Conservation (phyloP, 331 rosid genomes). For the Spiraea crenata region DNA sequence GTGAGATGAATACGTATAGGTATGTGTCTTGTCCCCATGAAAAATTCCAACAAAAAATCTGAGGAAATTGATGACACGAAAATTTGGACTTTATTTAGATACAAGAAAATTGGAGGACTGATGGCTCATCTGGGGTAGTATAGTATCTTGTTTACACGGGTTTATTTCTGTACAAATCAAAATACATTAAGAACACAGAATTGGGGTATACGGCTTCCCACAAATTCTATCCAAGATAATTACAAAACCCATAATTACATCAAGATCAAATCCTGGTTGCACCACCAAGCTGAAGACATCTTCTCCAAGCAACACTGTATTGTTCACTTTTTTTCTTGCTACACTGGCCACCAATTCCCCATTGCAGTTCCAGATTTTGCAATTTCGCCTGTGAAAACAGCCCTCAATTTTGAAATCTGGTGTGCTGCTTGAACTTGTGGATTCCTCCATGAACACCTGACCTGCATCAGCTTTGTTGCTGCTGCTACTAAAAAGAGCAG, state of each 20-base stretch:
- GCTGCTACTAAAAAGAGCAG: conserved; percentile 24
- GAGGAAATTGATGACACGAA: not conserved
- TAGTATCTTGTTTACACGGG: conserved; percentile 2
- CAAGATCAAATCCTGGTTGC: conserved; percentile 34
- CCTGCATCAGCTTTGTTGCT: conserved; percentile 23
- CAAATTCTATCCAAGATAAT: conserved; percentile 46
- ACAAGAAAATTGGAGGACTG: conserved; percentile 7
- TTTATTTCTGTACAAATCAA: conserved; percentile 12
- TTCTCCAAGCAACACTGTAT: conserved; percentile 34
- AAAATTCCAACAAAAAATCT: no score
- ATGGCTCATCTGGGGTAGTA: not conserved
- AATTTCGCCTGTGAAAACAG: conserved; percentile 41
- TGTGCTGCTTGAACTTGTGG: not conserved
- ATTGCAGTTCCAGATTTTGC: conserved; percentile 25
- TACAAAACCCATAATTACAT: conserved; percentile 48
- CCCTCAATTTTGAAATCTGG: conserved; percentile 48
- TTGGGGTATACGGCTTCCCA: conserved; percentile 35
- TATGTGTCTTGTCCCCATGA: not conserved
- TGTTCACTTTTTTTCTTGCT: conserved; percentile 45
- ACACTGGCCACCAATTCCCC: conserved; percentile 43
- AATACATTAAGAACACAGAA: conserved; percentile 38
- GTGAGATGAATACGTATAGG: not conserved
- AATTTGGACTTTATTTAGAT: not conserved
- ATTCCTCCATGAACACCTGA: conserved; percentile 29
- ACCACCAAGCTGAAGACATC: conserved; percentile 43